Evolutionary conservation across 179 eudicot species (phyloP).

Genomic region (Gypsophila paniculata): DNA sequence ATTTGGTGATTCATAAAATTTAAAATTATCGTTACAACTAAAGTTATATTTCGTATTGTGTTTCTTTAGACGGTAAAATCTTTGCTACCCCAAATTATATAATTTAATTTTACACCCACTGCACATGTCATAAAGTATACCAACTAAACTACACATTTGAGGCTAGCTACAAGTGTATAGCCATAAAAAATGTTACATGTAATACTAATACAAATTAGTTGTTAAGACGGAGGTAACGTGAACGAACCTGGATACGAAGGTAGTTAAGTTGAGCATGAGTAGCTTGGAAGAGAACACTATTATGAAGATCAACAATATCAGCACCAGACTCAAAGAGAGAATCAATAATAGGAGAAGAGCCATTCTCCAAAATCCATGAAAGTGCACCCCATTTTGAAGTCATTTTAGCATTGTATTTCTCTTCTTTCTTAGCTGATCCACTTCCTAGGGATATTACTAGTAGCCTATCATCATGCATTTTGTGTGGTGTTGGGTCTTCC

Average conservation of each 20-base stretch:
- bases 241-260: conserved; percentile 1
- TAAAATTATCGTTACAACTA: too few relatives aligned
- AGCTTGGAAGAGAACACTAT: background rate
- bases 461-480: background rate
- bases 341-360: background rate
- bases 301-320: background rate
- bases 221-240: too few relatives aligned
- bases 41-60: too few relatives aligned
- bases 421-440: background rate
- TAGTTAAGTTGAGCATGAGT: background rate
- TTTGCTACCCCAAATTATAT: too few relatives aligned
- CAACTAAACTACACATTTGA: too few relatives aligned
- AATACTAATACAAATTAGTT: too few relatives aligned
- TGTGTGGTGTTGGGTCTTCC: background rate
- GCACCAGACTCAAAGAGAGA: background rate
- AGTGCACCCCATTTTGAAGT: conserved; percentile 1
- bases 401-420: background rate
- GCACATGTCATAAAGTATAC: too few relatives aligned
- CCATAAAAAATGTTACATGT: too few relatives aligned
- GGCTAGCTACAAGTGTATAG: too few relatives aligned
- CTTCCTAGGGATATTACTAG: background rate
- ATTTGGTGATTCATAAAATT: too few relatives aligned
- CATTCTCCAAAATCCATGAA: background rate
- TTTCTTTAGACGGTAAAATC: too few relatives aligned
- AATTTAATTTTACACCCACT: too few relatives aligned